Percentiles rank a stretch among this genome's conserved stretches.
Conservation (phyloP, 225 moss, liverwort and hornwort genomes). For the Thuidium tamariscinum region DNA sequence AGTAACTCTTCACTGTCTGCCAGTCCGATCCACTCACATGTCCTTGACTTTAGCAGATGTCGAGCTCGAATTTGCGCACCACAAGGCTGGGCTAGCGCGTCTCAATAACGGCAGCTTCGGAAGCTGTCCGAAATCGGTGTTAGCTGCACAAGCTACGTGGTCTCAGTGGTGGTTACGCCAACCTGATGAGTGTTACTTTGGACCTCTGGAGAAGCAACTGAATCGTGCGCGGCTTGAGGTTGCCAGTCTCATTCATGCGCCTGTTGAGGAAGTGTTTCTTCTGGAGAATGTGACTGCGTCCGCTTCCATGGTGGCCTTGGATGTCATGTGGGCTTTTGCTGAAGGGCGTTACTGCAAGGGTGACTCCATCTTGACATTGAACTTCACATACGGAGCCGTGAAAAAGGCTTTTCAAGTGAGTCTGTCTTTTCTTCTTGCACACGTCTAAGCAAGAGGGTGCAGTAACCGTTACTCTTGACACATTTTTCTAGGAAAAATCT, state of each 20-base stretch:
- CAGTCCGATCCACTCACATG: not conserved
- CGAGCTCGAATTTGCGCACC: constrained; percentile 46
- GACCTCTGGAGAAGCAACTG: constrained; percentile 34
- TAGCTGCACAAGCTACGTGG: constrained; percentile 44
- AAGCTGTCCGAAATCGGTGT: constrained; percentile 56
- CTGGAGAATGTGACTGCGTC: constrained; percentile 77
- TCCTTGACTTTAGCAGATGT: not conserved
- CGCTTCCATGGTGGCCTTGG: constrained; percentile 65
- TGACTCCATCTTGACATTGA: constrained; percentile 52
- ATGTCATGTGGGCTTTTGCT: constrained; percentile 75
- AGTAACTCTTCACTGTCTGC: not conserved
- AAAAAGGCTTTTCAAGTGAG: constrained; percentile 42
- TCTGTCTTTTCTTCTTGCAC: not conserved
- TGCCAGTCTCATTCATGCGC: constrained; percentile 44
- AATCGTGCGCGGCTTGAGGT: constrained; percentile 33
- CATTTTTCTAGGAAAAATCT: no score
- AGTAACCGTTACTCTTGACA: not conserved
- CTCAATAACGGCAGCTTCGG: constrained; percentile 89
- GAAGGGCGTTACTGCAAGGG: constrained; percentile 54
- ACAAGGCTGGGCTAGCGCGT: constrained; percentile 45
- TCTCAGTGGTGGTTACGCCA: constrained; percentile 50
- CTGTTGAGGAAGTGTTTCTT: constrained; percentile 56
- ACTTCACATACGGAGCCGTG: constrained; percentile 61
- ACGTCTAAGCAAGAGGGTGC: not conserved
- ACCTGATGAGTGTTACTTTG: constrained; percentile 67